Percentiles rank a stretch among this genome's conserved stretches.
Evolutionary conservation across 805 yeast genomes (phyloP).

Genomic region (Candida peoriensis): DNA sequence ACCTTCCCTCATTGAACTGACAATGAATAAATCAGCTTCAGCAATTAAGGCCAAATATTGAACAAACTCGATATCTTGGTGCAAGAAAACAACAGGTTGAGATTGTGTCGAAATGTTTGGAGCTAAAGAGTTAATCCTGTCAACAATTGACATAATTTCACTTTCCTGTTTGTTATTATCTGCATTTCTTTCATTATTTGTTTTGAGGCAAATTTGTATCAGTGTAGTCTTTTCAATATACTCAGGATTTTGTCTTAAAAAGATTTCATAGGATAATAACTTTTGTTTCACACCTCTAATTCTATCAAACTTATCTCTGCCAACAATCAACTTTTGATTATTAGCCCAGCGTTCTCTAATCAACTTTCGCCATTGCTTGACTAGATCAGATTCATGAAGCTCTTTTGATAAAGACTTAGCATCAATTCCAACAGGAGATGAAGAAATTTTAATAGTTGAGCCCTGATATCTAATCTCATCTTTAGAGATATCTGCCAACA

Average conservation of each 20-base stretch:
- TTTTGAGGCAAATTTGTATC: conserved; percentile 76
- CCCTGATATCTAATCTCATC: conserved; percentile 59
- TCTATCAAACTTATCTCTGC: conserved; percentile 83
- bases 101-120: conserved; percentile 59
- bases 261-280: conserved; percentile 77
- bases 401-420: conserved; percentile 47
- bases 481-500: conserved; percentile 76
- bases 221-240: conserved; percentile 65
- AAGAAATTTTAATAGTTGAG: conserved; percentile 47
- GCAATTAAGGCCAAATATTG: conserved; percentile 83
- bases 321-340: conserved; percentile 63
- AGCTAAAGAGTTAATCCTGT: conserved; percentile 76
- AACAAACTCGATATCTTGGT: conserved; percentile 82
- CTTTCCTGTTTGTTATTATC: conserved; percentile 70
- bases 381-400: conserved; percentile 40
- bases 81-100: conserved; percentile 83
- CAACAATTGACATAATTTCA: conserved; percentile 72
- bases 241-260: conserved; percentile 67
- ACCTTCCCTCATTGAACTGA: conserved; percentile 92
- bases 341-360: conserved; percentile 75
- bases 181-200: conserved; percentile 36
- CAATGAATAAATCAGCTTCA: conserved; percentile 86
- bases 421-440: conserved; percentile 78
- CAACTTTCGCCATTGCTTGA: conserved; percentile 58
- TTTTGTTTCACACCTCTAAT: conserved; percentile 88